A percentile compares a stretch with the other conserved stretches of the same genome.
Evolutionary conservation across 2,329 filamentous ascomycete genomes (phyloP).

Genomic region (Trichoderma koningiopsis): DNA sequence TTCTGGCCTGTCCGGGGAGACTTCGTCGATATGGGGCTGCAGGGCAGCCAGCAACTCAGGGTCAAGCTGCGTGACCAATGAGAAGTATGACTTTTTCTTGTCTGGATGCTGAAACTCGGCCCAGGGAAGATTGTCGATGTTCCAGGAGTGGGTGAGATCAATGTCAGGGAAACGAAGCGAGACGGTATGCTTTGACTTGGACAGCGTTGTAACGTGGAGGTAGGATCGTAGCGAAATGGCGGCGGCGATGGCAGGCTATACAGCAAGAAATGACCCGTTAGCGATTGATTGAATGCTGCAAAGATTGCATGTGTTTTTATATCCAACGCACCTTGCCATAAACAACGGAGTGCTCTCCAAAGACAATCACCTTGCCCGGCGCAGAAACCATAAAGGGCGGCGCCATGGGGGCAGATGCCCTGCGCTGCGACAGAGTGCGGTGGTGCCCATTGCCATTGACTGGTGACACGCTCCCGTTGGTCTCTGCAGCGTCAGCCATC

Average conservation of each 20-base stretch:
- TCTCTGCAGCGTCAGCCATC: constrained; percentile 32
- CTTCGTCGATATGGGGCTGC: constrained; percentile 71
- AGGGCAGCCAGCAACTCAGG: constrained; percentile 78
- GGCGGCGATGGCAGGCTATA: constrained; percentile 84
- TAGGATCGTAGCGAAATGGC: constrained; percentile 95
- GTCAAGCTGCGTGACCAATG: constrained; percentile 81
- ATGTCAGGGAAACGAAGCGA: constrained; percentile 91
- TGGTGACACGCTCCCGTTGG: constrained; percentile 29
- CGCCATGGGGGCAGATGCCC: constrained; percentile 67
- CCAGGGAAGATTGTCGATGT: constrained; percentile 92
- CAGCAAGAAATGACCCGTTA: background rate
- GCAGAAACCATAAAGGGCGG: constrained; percentile 97
- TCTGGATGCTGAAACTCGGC: constrained; percentile 72
- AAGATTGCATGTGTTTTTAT: background rate
- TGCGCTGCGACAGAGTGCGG: constrained; percentile 52
- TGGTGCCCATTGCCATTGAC: constrained; percentile 29
- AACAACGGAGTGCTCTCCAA: constrained; percentile 97
- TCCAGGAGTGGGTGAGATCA: constrained; percentile 86
- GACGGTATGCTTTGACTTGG: constrained; percentile 87
- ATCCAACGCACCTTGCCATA: constrained; percentile 74
- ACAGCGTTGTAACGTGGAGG: constrained; percentile 90
- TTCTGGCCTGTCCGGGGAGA: constrained; percentile 68
- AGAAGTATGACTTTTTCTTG: constrained; percentile 96
- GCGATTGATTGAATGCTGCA: background rate
- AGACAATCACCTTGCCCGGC: constrained; percentile 97